Conservation (phyloP, 441 rosid species). For the Theobroma grandiflorum region DNA sequence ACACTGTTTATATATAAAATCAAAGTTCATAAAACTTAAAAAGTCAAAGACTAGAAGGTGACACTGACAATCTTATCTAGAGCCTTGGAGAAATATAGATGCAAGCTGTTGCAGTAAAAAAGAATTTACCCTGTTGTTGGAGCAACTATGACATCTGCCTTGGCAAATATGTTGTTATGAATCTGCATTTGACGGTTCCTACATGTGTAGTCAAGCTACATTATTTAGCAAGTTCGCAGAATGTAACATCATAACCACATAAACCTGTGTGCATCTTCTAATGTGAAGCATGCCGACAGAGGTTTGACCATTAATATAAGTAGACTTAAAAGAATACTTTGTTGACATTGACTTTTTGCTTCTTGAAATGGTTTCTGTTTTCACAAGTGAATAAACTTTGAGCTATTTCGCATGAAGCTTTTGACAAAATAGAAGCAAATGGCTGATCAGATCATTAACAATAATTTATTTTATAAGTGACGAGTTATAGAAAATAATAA, state of each 20-base stretch:
- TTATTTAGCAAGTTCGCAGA: constrained; percentile 3
- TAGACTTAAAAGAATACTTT: background rate
- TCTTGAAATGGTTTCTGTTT: constrained; percentile 8
- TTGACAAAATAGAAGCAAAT: background rate
- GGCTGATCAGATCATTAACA: constrained; percentile 8
- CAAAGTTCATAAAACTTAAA: background rate
- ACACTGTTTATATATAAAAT: constrained; percentile 40
- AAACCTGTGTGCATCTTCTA: background rate
- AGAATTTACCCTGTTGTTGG: constrained; percentile 74
- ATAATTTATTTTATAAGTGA: background rate
- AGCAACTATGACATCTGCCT: constrained; percentile 74
- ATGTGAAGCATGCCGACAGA: background rate
- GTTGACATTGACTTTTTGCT: background rate
- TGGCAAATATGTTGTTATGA: constrained; percentile 52
- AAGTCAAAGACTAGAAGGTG: background rate
- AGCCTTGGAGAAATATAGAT: background rate
- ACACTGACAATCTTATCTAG: background rate
- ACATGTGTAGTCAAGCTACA: constrained; percentile 13
- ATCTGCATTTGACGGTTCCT: constrained; percentile 71
- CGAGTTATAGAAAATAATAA: background rate
- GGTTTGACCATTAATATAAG: background rate
- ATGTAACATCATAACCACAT: constrained; percentile 8
- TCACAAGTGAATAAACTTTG: background rate
- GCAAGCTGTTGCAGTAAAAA: background rate
- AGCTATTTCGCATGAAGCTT: background rate